Base-by-base conservation (phyloP, 148 eudicot genomes). In the Arbutus unedo region DNA sequence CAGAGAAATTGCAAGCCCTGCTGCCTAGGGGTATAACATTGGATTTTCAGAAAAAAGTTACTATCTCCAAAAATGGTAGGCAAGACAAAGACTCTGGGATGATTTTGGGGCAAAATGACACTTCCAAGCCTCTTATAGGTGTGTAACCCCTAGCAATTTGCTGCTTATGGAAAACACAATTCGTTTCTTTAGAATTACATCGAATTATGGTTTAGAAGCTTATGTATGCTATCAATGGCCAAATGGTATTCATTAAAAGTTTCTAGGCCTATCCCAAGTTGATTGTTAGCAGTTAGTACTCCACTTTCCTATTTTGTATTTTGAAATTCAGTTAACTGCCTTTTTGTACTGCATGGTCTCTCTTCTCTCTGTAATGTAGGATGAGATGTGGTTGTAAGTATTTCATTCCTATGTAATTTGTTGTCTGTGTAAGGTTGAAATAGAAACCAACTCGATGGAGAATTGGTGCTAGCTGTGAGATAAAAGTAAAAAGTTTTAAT, bases 11-110 rank as follows among this genome's bases (percentile, higher is more conserved):
- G 71, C 66, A 57, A 83, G 75, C 84, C 79, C 83, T 71, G 60
- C 76, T 82, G 75, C 81, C 81, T 15, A 78, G 80, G 83, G 91
- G 87, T 70, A 38, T 89, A 41, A 81, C 86, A 38, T 71, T 91
- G 41, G 92, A 97, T 85, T 97, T 97, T 81, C 99, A 97, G 86
- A 94, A 85, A 83, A 97, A 97, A 77, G 85, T 94, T 83, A 90
- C 90, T 56, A 78, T 93, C 68, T 85, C 89, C 62, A 93, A 89
- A 80, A 91, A 92, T 83, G 98, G 91, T 80, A 81, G 82, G 83
- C 88, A 84, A 82, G 89, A 82, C 11, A 55, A 84, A 74, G 81
- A 81, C 79, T 78, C 90, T 45, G 76, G 77, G 15, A 78, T 70
- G 73, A 86, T 80, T 45, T 74, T 75, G 85, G 87, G 86, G 48